Base-by-base conservation (phyloP, 305 asterid genomes). In the Fraxinus xanthoxyloides region DNA sequence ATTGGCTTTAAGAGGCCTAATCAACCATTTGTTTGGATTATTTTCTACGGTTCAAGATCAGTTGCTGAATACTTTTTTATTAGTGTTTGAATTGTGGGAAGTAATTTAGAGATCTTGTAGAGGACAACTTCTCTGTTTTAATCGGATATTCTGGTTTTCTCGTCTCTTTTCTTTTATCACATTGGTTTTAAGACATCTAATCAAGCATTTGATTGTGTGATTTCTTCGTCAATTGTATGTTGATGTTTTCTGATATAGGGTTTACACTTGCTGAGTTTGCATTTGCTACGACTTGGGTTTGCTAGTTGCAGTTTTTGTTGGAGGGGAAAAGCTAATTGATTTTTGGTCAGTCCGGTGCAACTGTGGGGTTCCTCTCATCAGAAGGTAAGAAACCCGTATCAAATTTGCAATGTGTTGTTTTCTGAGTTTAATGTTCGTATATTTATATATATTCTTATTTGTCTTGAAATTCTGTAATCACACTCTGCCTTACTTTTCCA, bases 311-410 rank as follows among this genome's bases (percentile, higher is more conserved):
- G 51, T 32, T 83, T 77, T 77, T 79, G 85, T 85, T 43, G 43
- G 59, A 28, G 83, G 74, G 78, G 28, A 35, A 75, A 85, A 80
- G 51, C 72, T 21, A 24, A 31, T 59, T 36, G 77, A 38, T 78
- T 77, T 85, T 86, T 81, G 43, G 77, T 75, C 76, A 7, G 77
- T 79, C 43, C 63, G 48, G 82, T 46, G 75, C 79, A 80, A 40
- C 76, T 78, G 80, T 75, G 72, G 61, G 72, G 65, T 80, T 75
- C 85, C 79, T 67, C 75, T 82, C 34, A 88, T 84, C 77, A 88
- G 75, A 90, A 90, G 92, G 92, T 90, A 86, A 85, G 90, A 86
- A 84, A 85, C 90, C 89, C 72, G 80, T 78, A 79, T 86, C 77
- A 12, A 54, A 48, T 82, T 83, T 73, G 70, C 70, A 43, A 31